Conservation (phyloP, 2,329 filamentous ascomycete species). For the Coniella lustricola region DNA sequence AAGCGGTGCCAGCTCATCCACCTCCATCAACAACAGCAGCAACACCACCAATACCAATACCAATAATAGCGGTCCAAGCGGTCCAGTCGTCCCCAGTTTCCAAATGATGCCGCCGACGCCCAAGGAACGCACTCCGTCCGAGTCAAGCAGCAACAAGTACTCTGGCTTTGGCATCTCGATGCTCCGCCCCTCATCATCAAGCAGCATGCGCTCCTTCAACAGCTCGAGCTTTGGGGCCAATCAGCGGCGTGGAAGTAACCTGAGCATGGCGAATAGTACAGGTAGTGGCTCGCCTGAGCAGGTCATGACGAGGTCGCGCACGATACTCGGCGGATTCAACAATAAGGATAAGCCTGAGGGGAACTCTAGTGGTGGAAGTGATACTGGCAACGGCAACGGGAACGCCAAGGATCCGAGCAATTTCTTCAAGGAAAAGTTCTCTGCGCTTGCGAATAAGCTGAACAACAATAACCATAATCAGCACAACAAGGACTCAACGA, state of each 20-base stretch:
- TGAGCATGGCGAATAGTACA: slow-evolving; percentile 6
- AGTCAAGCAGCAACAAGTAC: slow-evolving; percentile 12
- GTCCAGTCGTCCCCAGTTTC: slow-evolving; percentile 30
- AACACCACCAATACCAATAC: slow-evolving; percentile 19
- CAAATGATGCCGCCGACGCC: slow-evolving; percentile 41
- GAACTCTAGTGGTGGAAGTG: too few species aligned
- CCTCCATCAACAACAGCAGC: slow-evolving; percentile 4
- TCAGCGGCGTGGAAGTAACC: slow-evolving; percentile 16
- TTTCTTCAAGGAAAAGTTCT: slow-evolving; percentile 19
- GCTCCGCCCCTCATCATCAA: slow-evolving; percentile 12
- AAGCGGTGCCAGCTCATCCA: slow-evolving; percentile 21
- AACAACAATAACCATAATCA: slow-evolving; percentile 21
- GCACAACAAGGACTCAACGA: slow-evolving; percentile 17
- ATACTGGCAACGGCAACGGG: too few species aligned
- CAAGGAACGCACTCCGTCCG: slow-evolving; percentile 16
- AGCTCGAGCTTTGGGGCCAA: slow-evolving; percentile 13
- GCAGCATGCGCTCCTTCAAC: slow-evolving; percentile 19
- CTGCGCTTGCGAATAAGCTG: slow-evolving; percentile 21
- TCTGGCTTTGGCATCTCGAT: slow-evolving; percentile 18
- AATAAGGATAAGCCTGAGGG: slow-evolving; percentile 18
- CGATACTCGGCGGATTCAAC: slow-evolving; percentile 15
- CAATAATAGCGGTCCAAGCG: slow-evolving; percentile 19
- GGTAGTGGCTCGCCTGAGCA: slow-evolving; percentile 7
- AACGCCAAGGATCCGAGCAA: slow-evolving; percentile 4
- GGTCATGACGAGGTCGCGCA: slow-evolving; percentile 3